These are phyloP conservation scores for Margaritispora aquatica DNA, from an alignment of 495 filamentous ascomycete species.

Conservation along the genomic window DNA sequence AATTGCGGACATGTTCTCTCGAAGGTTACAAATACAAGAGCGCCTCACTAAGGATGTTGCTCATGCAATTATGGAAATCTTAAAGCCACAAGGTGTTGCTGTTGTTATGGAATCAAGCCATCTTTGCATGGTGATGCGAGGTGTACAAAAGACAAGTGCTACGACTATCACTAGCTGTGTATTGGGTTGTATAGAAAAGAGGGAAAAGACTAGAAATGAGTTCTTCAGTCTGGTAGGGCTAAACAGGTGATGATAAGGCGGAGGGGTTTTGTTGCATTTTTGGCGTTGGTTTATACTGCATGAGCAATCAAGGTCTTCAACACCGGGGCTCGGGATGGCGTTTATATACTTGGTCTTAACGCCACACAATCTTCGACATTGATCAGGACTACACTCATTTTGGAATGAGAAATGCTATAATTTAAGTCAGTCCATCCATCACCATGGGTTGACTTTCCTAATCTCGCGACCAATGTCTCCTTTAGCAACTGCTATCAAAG, in stretches of 20 bases:
- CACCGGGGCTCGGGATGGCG: slow-evolving; percentile 17
- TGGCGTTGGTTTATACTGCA: slow-evolving; percentile 6
- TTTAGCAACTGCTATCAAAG: neutral
- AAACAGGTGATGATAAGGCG: slow-evolving; percentile 41
- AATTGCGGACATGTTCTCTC: slow-evolving; percentile 95
- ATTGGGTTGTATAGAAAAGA: slow-evolving; percentile 86
- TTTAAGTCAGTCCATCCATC: neutral
- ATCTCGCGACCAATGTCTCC: neutral
- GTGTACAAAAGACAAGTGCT: slow-evolving; percentile 68
- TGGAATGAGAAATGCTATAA: no score
- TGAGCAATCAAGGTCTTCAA: slow-evolving; percentile 23
- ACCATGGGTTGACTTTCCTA: neutral
- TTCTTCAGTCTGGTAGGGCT: slow-evolving; percentile 73
- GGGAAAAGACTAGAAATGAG: slow-evolving; percentile 89
- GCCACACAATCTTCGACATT: slow-evolving; percentile 16
- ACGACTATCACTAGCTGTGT: slow-evolving; percentile 94
- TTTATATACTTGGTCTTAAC: slow-evolving; percentile 23
- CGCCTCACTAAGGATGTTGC: slow-evolving; percentile 94
- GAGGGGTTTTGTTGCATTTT: slow-evolving; percentile 12
- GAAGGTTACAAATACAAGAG: slow-evolving; percentile 91
- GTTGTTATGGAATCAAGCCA: slow-evolving; percentile 97
- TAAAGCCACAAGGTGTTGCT: slow-evolving; percentile 90
- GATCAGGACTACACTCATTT: no score
- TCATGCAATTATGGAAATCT: slow-evolving; percentile 83
- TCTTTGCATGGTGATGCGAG: slow-evolving; percentile 81